These are phyloP conservation scores for Lathyrus tuberosus DNA, from an alignment of 306 rosid species.

Conservation along the genomic window DNA sequence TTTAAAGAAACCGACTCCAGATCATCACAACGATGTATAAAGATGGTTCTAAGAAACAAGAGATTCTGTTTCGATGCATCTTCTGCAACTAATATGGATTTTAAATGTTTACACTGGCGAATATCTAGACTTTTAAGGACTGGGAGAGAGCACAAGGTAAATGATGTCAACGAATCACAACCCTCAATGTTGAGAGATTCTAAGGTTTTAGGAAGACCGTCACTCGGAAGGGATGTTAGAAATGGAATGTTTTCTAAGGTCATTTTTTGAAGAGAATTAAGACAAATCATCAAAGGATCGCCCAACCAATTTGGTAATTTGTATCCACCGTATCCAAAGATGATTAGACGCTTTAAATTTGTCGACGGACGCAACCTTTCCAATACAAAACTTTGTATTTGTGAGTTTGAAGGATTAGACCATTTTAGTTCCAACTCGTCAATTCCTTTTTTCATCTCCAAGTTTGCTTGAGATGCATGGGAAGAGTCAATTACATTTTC, in stretches of 20 bases:
- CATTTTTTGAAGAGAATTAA: too few species aligned
- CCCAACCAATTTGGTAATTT: slow-evolving; percentile 14
- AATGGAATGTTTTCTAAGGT: too few species aligned
- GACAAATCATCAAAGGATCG: too few species aligned
- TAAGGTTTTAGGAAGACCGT: too few species aligned
- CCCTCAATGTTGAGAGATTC: too few species aligned
- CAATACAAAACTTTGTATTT: neutral
- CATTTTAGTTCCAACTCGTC: slow-evolving; percentile 5
- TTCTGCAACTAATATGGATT: neutral
- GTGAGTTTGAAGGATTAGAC: neutral
- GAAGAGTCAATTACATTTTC: slow-evolving; percentile 20
- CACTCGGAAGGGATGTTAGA: too few species aligned
- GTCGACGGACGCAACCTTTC: neutral
- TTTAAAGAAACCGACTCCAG: neutral
- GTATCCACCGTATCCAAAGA: slow-evolving; percentile 13
- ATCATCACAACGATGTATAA: too few species aligned
- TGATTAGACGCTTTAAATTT: slow-evolving; percentile 30
- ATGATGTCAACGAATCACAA: neutral
- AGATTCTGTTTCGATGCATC: neutral
- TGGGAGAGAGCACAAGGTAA: slow-evolving; percentile 8
- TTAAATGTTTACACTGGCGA: neutral
- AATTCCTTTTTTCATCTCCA: slow-evolving; percentile 11
- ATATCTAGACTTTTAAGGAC: neutral
- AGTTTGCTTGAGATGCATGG: slow-evolving; percentile 12
- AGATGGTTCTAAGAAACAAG: too few species aligned